Evolutionary conservation across 2,329 filamentous ascomycete genomes (phyloP).

Genomic region (Talaromyces sp.): DNA sequence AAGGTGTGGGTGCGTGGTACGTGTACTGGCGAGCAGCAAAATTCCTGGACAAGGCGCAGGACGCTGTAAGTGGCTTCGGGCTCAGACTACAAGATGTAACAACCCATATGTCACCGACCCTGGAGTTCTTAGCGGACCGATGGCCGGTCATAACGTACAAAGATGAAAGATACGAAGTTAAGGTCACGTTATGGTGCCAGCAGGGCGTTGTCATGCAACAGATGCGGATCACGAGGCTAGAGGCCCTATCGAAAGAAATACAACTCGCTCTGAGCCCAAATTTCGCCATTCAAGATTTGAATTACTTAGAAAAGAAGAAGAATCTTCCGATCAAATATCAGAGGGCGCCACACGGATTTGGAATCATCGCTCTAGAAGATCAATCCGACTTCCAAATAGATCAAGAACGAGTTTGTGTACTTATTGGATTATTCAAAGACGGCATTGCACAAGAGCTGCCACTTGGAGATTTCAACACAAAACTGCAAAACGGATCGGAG

Average conservation of each 20-base stretch:
- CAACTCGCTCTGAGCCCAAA: not conserved
- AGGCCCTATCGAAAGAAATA: not conserved
- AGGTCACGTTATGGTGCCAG: conserved; percentile 6
- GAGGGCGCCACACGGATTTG: conserved; percentile 8
- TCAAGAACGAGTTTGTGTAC: conserved; percentile 7
- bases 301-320: not conserved
- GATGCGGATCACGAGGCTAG: not conserved
- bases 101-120: not conserved
- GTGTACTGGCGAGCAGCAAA: not conserved
- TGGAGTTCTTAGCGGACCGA: not conserved
- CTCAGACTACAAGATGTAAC: not conserved
- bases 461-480: not conserved
- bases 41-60: conserved; percentile 4
- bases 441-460: conserved; percentile 6
- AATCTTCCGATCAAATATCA: conserved; percentile 10
- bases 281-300: not conserved
- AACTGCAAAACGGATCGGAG: not conserved
- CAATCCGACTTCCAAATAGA: not conserved
- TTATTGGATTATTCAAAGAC: conserved; percentile 11
- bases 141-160: conserved; percentile 2
- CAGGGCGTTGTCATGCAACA: conserved; percentile 4
- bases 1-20: not conserved
- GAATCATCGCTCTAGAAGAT: conserved; percentile 10
- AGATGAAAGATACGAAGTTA: conserved; percentile 8
- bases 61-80: not conserved